Evolutionary conservation across 2,329 filamentous ascomycete species (phyloP).

Genomic region (Fusarium odoratissimum): DNA sequence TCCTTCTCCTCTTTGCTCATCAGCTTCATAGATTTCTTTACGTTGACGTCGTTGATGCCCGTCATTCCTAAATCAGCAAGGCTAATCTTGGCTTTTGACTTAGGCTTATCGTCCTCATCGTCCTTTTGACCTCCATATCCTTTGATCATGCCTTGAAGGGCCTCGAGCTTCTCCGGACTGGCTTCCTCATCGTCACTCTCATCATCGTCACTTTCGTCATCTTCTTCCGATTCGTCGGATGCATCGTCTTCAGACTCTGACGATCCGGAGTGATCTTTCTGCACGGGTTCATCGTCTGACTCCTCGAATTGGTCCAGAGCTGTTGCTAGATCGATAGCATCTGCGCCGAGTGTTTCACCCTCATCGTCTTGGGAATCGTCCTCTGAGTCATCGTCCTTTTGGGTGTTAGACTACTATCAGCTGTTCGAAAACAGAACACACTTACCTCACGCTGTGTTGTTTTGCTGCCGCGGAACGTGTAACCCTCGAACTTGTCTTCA

Average conservation of each 20-base stretch:
- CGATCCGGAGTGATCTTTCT: constrained; percentile 57
- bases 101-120: constrained; percentile 60
- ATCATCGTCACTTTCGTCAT: constrained; percentile 60
- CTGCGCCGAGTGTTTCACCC: constrained; percentile 67
- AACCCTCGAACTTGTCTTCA: constrained; percentile 85
- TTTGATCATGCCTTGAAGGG: constrained; percentile 76
- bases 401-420: constrained; percentile 10
- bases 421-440: not conserved
- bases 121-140: constrained; percentile 74
- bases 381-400: constrained; percentile 68
- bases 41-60: constrained; percentile 76
- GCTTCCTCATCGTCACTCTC: constrained; percentile 60
- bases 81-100: constrained; percentile 73
- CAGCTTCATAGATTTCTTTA: constrained; percentile 83
- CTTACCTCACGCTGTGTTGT: constrained; percentile 49
- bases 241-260: constrained; percentile 59
- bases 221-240: constrained; percentile 55
- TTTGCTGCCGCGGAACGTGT: constrained; percentile 65
- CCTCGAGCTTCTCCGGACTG: constrained; percentile 69
- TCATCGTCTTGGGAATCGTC: constrained; percentile 65
- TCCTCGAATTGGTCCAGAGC: constrained; percentile 67
- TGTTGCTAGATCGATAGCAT: constrained; percentile 69
- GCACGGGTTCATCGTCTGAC: constrained; percentile 61
- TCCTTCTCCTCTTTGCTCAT: constrained; percentile 72
- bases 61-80: constrained; percentile 79